Base-by-base conservation (phyloP, 768 basidiomycete species). In the Exsudoporus frostii region DNA sequence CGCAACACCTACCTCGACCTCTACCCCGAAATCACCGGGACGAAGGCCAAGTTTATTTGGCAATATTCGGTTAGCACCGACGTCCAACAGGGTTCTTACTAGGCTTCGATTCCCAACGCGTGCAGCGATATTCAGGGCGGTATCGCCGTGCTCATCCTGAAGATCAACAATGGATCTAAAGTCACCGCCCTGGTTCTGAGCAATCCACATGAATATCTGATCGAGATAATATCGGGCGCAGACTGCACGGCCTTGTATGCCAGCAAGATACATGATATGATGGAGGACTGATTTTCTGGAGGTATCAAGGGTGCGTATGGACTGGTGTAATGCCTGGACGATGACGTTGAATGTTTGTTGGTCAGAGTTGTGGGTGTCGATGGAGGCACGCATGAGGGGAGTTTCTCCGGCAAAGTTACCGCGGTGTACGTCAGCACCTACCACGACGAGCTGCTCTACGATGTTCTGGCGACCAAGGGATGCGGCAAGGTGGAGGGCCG, bases 371-470 rank as follows among this genome's bases (percentile, higher is more conserved):
- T 93, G 86, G 22, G 91, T 93, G 9, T 95, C 86, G 53, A 98
- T 80, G 53, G 92, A 88, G 6, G 95, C 89, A 37, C 96, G 88
- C 27, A 97, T 91, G 29, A 99, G 81, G 2, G 97, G 87, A 0
- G 96, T 98, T 70, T 99, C 97, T 42, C 97, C 95, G 5, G 88
- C 82, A 65, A 86, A 87, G 71, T 98, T 98, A 2, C 97, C 97
- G 8, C 92, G 82, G 61, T 92, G 83, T 15, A 92, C 76, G 67
- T 98, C 95, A 2, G 95, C 92, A 29, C 94, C 93, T 42, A 78
- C 75, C 2, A 73, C 72, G 53, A 98, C 78, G 33, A 99, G 79
- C 10, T 84, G 81, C 24, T 83, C 80, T 17, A 91, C 80, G 32
- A 80, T 83, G 24, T 78, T 74, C 45, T 82, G 78, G 20, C 90